A percentile compares a stretch with the other conserved stretches of the same genome.
phyloP scores from a whole-genome alignment of 148 eudicot genomes.

The Drosera capensis region DNA sequence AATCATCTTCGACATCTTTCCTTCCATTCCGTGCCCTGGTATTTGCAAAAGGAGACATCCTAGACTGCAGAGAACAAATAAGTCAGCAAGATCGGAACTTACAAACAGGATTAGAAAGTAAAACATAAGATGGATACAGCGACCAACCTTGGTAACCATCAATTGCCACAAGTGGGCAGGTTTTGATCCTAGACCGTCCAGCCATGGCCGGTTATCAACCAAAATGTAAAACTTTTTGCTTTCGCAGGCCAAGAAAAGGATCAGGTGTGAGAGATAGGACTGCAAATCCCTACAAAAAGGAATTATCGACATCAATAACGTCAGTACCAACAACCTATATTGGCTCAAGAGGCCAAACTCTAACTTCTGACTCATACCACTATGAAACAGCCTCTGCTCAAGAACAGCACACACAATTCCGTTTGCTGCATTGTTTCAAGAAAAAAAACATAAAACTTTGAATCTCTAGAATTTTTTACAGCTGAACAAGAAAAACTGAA shows the following conservation, averaged over 20 bases:
- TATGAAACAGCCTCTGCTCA: too few relatives aligned
- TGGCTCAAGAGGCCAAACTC: not conserved
- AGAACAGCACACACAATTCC: too few relatives aligned
- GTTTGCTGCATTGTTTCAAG: too few relatives aligned
- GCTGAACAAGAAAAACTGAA: too few relatives aligned
- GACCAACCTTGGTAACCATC: constrained; percentile 84
- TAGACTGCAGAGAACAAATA: constrained; percentile 51
- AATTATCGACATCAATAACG: not conserved
- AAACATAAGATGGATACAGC: not conserved
- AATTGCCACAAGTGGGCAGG: constrained; percentile 77
- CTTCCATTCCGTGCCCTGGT: constrained; percentile 43
- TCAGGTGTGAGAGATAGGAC: constrained; percentile 85
- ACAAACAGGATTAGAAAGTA: not conserved
- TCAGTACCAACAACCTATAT: not conserved
- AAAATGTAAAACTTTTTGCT: constrained; percentile 58
- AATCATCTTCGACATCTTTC: constrained; percentile 23
- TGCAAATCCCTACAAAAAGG: constrained; percentile 66
- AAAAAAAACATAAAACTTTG: too few relatives aligned
- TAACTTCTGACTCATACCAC: too few relatives aligned
- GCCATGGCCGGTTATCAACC: constrained; percentile 94
- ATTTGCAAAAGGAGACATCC: constrained; percentile 90
- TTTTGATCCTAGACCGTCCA: constrained; percentile 28
- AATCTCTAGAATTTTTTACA: too few relatives aligned
- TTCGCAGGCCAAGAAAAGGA: constrained; percentile 56
- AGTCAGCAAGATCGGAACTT: constrained; percentile 5